phyloP scores from a whole-genome alignment of 192 early-diverging fungal genomes.

The Diversispora epigaea region DNA sequence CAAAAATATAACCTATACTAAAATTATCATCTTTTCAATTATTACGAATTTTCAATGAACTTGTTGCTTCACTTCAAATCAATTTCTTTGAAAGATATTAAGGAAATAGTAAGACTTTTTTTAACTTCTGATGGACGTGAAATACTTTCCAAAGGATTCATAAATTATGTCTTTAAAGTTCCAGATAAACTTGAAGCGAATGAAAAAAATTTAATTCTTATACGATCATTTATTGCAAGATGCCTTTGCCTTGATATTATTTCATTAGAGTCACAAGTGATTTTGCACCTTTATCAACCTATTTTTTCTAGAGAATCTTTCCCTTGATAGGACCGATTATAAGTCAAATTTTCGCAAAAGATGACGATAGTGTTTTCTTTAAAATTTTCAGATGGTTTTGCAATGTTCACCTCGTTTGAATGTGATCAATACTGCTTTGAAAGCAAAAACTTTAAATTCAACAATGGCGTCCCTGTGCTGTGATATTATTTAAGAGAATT shows the following conservation, averaged over 20 bases:
- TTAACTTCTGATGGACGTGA: neutral
- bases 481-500: slow-evolving; percentile 26
- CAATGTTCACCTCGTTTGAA: slow-evolving; percentile 1
- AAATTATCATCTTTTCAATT: neutral
- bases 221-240: slow-evolving; percentile 1
- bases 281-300: neutral
- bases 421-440: slow-evolving; percentile 15
- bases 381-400: neutral
- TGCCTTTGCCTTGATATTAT: slow-evolving; percentile 21
- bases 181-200: slow-evolving; percentile 2
- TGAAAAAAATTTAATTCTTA: slow-evolving; percentile 3
- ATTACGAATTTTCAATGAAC: slow-evolving; percentile 18
- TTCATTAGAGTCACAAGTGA: neutral
- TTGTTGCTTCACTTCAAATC: neutral
- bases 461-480: slow-evolving; percentile 14
- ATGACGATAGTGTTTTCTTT: neutral
- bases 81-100: slow-evolving; percentile 6
- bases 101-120: neutral
- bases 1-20: slow-evolving; percentile 21
- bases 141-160: slow-evolving; percentile 3
- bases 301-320: slow-evolving; percentile 14
- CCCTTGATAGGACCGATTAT: slow-evolving; percentile 6
- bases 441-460: neutral
- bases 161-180: neutral
- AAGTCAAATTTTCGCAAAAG: neutral